These are phyloP conservation scores for Fusarium ramigenum DNA, from an alignment of 2,329 filamentous ascomycete species.

Conservation along the genomic window DNA sequence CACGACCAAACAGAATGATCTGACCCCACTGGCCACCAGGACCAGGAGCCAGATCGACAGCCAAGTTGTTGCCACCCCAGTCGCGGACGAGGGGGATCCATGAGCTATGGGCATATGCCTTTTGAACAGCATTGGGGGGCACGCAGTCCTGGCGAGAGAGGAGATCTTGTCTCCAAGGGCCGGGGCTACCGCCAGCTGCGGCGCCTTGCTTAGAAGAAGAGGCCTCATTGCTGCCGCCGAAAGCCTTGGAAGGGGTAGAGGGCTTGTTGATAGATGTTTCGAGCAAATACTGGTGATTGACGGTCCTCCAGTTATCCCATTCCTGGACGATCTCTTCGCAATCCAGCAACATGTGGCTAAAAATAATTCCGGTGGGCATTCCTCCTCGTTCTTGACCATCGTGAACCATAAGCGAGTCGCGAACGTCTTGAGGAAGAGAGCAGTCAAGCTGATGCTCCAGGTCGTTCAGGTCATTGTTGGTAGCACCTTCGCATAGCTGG, in stretches of 20 bases:
- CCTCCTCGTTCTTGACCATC: constrained; percentile 98
- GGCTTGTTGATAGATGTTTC: constrained; percentile 67
- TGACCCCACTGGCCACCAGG: constrained; percentile 94
- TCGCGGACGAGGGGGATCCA: constrained; percentile 98
- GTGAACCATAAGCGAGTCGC: constrained; percentile 89
- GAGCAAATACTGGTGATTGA: constrained; percentile 88
- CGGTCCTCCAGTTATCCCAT: constrained; percentile 94
- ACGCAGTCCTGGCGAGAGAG: constrained; percentile 87
- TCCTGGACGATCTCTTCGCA: constrained; percentile 98
- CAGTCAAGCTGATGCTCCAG: constrained; percentile 95
- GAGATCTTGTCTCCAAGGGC: constrained; percentile 84
- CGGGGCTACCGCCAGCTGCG: constrained; percentile 64
- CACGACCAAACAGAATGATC: constrained; percentile 93
- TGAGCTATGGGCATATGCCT: constrained; percentile 89
- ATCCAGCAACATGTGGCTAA: constrained; percentile 93
- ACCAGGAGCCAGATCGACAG: constrained; percentile 90
- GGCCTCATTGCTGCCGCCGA: constrained; percentile 71
- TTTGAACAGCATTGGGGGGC: constrained; percentile 86
- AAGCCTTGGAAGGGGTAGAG: constrained; percentile 74
- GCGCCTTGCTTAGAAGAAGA: constrained; percentile 73
- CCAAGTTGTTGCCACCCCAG: constrained; percentile 98
- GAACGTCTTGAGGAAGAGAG: constrained; percentile 90
- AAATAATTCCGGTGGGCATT: constrained; percentile 89
- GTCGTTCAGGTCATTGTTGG: constrained; percentile 94
- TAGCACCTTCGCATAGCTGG: constrained; percentile 91